Percentiles rank a stretch among this genome's conserved stretches.
phyloP scores from a whole-genome alignment of 2,329 filamentous ascomycete species.

The Sporothrix euskadiensis region DNA sequence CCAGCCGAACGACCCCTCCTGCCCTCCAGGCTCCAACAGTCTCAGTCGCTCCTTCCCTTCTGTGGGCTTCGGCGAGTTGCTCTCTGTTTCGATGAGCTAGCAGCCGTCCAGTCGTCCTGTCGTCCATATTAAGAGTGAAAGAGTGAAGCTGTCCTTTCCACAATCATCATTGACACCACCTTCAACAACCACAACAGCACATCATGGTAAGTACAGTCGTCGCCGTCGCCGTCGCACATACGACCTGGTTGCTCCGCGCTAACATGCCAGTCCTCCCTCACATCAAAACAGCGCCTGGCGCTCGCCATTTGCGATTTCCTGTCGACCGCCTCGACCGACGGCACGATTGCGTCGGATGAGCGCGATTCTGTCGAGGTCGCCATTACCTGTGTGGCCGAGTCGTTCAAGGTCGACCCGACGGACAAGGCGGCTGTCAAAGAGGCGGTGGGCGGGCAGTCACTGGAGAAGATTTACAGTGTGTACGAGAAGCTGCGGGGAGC shows the following conservation, averaged over 20 bases:
- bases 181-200: not conserved
- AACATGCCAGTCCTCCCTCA: conserved; percentile 42
- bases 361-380: conserved; percentile 93
- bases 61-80: conserved; percentile 20
- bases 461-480: conserved; percentile 88
- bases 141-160: not conserved
- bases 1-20: conserved; percentile 13
- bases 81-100: not conserved
- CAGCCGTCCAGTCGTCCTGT: not conserved
- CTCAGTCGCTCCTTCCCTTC: not conserved
- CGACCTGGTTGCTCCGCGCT: not conserved
- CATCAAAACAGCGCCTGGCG: conserved; percentile 79
- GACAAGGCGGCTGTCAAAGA: conserved; percentile 71
- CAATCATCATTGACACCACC: not conserved
- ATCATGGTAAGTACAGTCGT: not conserved
- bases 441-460: conserved; percentile 81
- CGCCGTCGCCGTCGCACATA: not conserved
- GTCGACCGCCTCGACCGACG: conserved; percentile 77
- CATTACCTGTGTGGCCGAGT: conserved; percentile 88
- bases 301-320: conserved; percentile 98
- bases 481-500: conserved; percentile 80
- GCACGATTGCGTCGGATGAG: conserved; percentile 84
- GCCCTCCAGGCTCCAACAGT: no score
- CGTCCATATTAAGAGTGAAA: not conserved
- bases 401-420: conserved; percentile 89